phyloP scores from a whole-genome alignment of 192 early-diverging fungal genomes.

The Umbelopsis sp. region DNA sequence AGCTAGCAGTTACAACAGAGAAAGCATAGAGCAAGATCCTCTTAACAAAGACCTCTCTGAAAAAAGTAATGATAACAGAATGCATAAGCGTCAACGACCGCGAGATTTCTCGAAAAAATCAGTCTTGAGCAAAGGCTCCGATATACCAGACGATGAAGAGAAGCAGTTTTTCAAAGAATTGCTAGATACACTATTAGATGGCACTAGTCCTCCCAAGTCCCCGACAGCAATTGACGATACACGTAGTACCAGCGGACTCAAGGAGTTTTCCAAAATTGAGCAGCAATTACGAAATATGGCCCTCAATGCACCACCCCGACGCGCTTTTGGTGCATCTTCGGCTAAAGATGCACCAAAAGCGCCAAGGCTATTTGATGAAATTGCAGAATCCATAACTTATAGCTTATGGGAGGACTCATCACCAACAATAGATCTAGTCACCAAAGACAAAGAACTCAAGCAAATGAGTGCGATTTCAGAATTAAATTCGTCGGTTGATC shows the following conservation, averaged over 20 bases:
- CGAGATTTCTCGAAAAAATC: neutral
- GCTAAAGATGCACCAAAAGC: neutral
- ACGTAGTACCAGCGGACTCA: neutral
- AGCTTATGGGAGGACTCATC: conserved; percentile 1
- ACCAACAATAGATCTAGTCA: neutral
- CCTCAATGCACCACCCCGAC: neutral
- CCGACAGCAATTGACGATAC: neutral
- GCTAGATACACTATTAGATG: conserved; percentile 20
- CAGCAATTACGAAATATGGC: conserved; percentile 7
- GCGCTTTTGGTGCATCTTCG: neutral
- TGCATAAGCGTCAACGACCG: neutral
- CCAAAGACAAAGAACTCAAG: conserved; percentile 1
- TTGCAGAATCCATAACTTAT: neutral
- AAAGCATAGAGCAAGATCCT: no score
- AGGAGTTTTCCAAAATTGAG: conserved; percentile 12
- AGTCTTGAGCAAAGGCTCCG: neutral
- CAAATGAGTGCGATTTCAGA: neutral
- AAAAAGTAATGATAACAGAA: neutral
- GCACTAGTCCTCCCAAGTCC: neutral
- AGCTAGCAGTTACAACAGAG: no score
- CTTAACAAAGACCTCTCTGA: no score
- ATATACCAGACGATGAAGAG: conserved; percentile 9
- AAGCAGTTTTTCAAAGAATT: conserved; percentile 25
- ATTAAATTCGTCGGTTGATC: neutral
- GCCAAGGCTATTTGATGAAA: neutral